These are phyloP conservation scores for Colletotrichum karsti DNA, from an alignment of 2,329 filamentous ascomycete genomes.

Conservation along the genomic window DNA sequence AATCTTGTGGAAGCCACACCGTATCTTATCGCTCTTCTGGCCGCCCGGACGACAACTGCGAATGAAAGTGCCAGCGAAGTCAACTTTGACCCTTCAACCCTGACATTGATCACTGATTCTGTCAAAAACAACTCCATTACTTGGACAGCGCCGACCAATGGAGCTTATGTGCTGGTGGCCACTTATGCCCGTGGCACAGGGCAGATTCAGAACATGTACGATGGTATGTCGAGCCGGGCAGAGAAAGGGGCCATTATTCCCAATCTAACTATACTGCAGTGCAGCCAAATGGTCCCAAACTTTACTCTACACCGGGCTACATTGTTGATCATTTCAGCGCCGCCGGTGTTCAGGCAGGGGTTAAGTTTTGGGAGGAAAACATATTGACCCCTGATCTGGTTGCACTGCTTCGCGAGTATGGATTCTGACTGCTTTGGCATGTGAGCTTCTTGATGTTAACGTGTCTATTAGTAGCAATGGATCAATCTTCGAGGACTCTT, in stretches of 20 bases:
- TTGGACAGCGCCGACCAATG: not conserved
- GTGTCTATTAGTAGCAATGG: not conserved
- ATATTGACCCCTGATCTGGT: not conserved
- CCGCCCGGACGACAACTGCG: not conserved
- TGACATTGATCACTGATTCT: not conserved
- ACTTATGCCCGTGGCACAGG: not conserved
- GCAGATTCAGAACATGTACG: not conserved
- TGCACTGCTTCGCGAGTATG: not conserved
- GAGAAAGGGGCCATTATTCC: not conserved
- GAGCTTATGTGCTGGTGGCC: accelerated
- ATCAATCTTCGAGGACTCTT: not conserved
- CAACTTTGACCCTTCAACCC: not conserved
- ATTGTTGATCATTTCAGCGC: not conserved
- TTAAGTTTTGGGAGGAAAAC: not conserved
- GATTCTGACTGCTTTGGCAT: no score
- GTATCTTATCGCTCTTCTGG: not conserved
- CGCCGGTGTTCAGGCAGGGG: not conserved
- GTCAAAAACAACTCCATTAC: not conserved
- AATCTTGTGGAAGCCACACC: not conserved
- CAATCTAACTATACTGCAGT: not conserved
- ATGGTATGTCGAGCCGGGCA: not conserved
- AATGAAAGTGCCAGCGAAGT: not conserved
- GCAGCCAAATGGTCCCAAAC: not conserved
- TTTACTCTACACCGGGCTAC: not conserved
- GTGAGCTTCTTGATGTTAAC: not conserved